These are phyloP conservation scores for Cercophora newfieldiana DNA, from an alignment of 495 filamentous ascomycete species.

Conservation along the genomic window DNA sequence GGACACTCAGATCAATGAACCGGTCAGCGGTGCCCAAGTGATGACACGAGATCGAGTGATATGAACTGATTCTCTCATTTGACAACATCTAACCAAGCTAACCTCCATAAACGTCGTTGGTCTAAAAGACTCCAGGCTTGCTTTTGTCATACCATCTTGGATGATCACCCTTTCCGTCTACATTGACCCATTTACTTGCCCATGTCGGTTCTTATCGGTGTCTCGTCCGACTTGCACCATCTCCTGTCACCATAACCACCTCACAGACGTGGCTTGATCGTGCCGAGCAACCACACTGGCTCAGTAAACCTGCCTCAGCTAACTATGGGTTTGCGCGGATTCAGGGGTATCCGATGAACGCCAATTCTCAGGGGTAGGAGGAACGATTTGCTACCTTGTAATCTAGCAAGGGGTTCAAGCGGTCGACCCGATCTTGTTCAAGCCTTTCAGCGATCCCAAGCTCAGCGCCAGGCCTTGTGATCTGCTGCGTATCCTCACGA, in stretches of 20 bases:
- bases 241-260: not conserved
- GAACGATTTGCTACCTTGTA: not conserved
- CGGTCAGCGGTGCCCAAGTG: not conserved
- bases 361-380: not conserved
- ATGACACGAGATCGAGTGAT: not conserved
- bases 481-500: slow-evolving; percentile 96
- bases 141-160: not conserved
- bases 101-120: slow-evolving; percentile 1
- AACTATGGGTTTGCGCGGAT: not conserved
- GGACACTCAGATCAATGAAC: not conserved
- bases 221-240: not conserved
- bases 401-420: slow-evolving; percentile 32
- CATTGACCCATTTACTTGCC: not conserved
- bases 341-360: not conserved
- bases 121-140: not conserved
- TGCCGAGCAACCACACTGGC: not conserved
- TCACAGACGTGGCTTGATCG: not conserved
- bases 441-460: slow-evolving; percentile 89
- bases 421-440: slow-evolving; percentile 73
- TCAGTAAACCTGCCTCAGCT: not conserved
- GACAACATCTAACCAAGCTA: slow-evolving; percentile 3
- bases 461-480: slow-evolving; percentile 95
- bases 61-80: slow-evolving; percentile 8
- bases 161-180: not conserved
- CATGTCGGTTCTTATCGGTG: not conserved